These are phyloP conservation scores for Podospora tetraspora DNA, from an alignment of 495 filamentous ascomycete genomes.

Conservation along the genomic window DNA sequence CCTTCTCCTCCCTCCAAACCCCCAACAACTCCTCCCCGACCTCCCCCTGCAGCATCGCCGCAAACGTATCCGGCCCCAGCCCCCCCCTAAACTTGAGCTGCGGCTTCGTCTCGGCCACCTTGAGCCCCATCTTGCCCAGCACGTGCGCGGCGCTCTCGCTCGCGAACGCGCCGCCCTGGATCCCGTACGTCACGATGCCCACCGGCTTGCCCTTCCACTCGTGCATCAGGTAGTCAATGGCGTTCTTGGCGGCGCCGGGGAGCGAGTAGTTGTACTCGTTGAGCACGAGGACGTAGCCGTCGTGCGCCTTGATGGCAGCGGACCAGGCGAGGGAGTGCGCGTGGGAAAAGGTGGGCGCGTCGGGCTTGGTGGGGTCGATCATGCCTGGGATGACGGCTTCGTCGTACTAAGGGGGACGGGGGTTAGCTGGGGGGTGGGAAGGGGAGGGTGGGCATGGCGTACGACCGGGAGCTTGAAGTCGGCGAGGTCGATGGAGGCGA, in stretches of 20 bases:
- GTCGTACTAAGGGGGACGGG: slow-evolving; percentile 31
- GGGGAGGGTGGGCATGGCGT: neutral
- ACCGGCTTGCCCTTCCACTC: slow-evolving; percentile 59
- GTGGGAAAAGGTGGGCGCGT: slow-evolving; percentile 40
- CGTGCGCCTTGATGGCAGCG: slow-evolving; percentile 39
- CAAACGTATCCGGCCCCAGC: slow-evolving; percentile 21
- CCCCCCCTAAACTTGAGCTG: slow-evolving; percentile 26
- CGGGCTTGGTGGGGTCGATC: slow-evolving; percentile 27
- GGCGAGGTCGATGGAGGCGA: slow-evolving; percentile 44
- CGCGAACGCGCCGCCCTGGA: slow-evolving; percentile 43
- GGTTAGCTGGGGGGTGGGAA: neutral
- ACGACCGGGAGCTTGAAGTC: slow-evolving; percentile 49
- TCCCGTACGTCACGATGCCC: slow-evolving; percentile 52
- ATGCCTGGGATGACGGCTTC: slow-evolving; percentile 47
- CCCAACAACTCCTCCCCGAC: slow-evolving; percentile 23
- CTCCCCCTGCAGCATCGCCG: slow-evolving; percentile 27
- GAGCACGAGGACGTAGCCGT: slow-evolving; percentile 54
- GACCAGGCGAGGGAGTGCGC: slow-evolving; percentile 49
- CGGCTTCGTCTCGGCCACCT: slow-evolving; percentile 29
- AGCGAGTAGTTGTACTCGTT: slow-evolving; percentile 43
- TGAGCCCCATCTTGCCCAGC: slow-evolving; percentile 28
- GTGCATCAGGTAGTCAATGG: slow-evolving; percentile 55
- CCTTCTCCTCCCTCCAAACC: slow-evolving; percentile 28
- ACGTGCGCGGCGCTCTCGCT: slow-evolving; percentile 33
- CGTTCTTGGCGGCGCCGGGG: slow-evolving; percentile 55